Evolutionary conservation across 108 stramenopile species (phyloP).

Genomic region (Ochromonas danica): DNA sequence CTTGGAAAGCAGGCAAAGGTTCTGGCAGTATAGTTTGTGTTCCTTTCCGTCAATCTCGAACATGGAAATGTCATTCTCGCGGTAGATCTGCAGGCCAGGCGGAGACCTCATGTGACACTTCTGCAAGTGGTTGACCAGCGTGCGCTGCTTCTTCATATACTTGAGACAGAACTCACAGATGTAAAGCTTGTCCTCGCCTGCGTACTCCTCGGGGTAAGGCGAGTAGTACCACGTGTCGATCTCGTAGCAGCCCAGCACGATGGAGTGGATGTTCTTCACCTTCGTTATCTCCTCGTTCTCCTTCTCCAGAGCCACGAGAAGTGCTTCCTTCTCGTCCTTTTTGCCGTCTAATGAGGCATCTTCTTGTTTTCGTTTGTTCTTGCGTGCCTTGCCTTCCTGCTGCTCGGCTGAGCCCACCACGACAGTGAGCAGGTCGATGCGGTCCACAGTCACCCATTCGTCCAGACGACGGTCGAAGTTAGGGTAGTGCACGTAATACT

Average conservation of each 20-base stretch:
- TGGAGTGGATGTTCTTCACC: conserved; percentile 81
- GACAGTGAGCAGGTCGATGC: conserved; percentile 40
- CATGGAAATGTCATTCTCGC: conserved; percentile 41
- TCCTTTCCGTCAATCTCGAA: conserved; percentile 57
- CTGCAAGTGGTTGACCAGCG: neutral
- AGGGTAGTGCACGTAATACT: conserved; percentile 56
- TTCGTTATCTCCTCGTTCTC: conserved; percentile 99
- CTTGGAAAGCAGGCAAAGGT: conserved; percentile 92
- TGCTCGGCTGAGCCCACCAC: conserved; percentile 25
- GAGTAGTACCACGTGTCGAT: conserved; percentile 79
- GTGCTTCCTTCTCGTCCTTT: conserved; percentile 26
- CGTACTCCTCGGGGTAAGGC: conserved; percentile 26
- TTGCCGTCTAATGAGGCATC: conserved; percentile 34
- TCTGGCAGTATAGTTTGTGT: conserved; percentile 92
- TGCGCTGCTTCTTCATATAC: conserved; percentile 25
- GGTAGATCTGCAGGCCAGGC: conserved; percentile 20
- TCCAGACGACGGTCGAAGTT: conserved; percentile 55
- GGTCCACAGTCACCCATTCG: conserved; percentile 56
- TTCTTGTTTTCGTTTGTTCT: conserved; percentile 42
- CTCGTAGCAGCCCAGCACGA: conserved; percentile 81
- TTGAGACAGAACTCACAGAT: conserved; percentile 31
- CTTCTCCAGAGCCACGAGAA: conserved; percentile 51
- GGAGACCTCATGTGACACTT: neutral
- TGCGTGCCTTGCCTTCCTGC: neutral
- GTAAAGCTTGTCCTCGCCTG: conserved; percentile 9